These are phyloP conservation scores for Talaromyces verruculosus DNA, from an alignment of 2,329 filamentous ascomycete species.

Conservation along the genomic window DNA sequence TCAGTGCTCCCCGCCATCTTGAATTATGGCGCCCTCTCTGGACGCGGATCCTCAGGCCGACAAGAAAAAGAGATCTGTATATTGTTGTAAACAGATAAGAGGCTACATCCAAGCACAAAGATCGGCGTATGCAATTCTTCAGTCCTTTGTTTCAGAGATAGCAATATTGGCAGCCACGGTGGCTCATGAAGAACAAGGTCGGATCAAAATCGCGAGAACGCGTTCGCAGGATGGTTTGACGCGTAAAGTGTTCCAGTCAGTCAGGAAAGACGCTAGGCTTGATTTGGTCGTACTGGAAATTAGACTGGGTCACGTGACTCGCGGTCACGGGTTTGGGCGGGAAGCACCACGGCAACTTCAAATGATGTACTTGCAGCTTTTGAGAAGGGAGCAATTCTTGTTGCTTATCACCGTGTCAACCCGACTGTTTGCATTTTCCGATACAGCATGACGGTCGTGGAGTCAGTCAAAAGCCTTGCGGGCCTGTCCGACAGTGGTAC, in stretches of 20 bases:
- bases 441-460: conserved; percentile 47
- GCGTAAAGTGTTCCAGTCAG: conserved; percentile 39
- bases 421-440: conserved; percentile 3
- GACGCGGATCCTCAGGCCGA: neutral
- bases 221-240: conserved; percentile 25
- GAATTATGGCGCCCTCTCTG: conserved; percentile 26
- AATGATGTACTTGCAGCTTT: conserved; percentile 1
- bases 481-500: conserved; percentile 46
- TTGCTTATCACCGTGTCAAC: conserved; percentile 2
- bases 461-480: conserved; percentile 51
- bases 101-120: conserved; percentile 6
- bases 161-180: conserved; percentile 29
- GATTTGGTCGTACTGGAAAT: neutral
- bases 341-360: conserved; percentile 17
- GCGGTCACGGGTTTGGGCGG: conserved; percentile 25
- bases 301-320: conserved; percentile 26
- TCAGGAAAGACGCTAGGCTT: neutral
- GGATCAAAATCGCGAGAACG: conserved; percentile 18
- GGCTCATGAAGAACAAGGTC: conserved; percentile 32
- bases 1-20: conserved; percentile 38
- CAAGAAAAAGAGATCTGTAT: conserved; percentile 10
- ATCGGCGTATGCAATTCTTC: conserved; percentile 19
- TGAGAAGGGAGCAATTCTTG: conserved; percentile 11
- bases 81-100: neutral
- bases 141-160: conserved; percentile 14